Conservation (phyloP, 805 yeast species). For the Candida coleopterorum region DNA sequence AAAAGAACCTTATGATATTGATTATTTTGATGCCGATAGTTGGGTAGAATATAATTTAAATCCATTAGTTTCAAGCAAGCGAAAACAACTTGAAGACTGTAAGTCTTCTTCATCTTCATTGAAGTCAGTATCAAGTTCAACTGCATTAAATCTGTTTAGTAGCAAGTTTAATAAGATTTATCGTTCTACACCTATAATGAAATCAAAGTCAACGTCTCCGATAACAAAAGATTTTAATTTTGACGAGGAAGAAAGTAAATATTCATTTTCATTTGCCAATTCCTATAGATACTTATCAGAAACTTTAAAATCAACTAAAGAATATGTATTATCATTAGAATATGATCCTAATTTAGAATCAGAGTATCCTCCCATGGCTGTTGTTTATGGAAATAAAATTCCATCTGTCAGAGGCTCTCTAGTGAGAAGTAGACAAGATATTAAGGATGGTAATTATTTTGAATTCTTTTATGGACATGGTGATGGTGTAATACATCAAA, state of each 20-base stretch:
- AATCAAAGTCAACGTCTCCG: conserved; percentile 5
- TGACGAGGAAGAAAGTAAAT: conserved; percentile 12
- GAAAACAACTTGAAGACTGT: conserved; percentile 15
- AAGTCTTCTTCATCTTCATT: neutral
- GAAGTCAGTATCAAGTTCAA: conserved; percentile 13
- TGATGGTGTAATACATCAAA: conserved; percentile 86
- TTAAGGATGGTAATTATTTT: conserved; percentile 65
- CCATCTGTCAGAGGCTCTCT: conserved; percentile 83
- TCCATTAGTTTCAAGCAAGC: conserved; percentile 57
- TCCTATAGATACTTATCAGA: conserved; percentile 61
- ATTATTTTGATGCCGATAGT: conserved; percentile 72
- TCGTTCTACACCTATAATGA: conserved; percentile 16
- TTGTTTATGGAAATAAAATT: conserved; percentile 73
- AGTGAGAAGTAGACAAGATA: conserved; percentile 57
- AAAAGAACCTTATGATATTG: conserved; percentile 56
- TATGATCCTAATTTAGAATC: conserved; percentile 42
- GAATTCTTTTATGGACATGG: conserved; percentile 85
- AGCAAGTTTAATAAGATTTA: conserved; percentile 22
- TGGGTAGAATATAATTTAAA: conserved; percentile 76
- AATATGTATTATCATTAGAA: conserved; percentile 52
- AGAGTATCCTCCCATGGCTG: conserved; percentile 76
- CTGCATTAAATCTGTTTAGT: conserved; percentile 23
- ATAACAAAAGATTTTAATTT: neutral
- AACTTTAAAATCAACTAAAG: conserved; percentile 55
- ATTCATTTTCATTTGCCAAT: conserved; percentile 44